These are phyloP conservation scores for Citrus hindsii DNA, from an alignment of 345 rosid species.

Conservation along the genomic window DNA sequence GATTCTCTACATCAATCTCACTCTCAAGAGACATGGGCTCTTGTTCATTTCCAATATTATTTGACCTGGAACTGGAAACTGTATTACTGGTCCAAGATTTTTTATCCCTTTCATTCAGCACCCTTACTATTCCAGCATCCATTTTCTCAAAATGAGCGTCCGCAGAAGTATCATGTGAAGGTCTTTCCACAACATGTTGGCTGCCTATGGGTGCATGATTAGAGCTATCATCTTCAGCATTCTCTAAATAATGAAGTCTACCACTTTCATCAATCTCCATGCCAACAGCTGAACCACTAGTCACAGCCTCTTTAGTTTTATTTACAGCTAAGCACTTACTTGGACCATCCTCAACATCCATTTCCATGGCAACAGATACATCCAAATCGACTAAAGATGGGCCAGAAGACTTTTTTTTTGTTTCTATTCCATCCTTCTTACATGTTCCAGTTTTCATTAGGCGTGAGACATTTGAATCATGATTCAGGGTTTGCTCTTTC, in stretches of 20 bases:
- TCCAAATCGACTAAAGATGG: slow-evolving; percentile 15
- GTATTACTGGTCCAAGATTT: slow-evolving; percentile 4
- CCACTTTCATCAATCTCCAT: slow-evolving; percentile 25
- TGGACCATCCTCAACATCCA: slow-evolving; percentile 23
- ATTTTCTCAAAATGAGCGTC: slow-evolving; percentile 2
- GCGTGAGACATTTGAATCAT: slow-evolving; percentile 10
- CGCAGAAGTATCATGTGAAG: slow-evolving; percentile 15
- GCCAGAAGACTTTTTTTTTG: neutral
- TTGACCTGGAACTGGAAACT: slow-evolving; percentile 28
- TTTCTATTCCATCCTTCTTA: slow-evolving; percentile 8
- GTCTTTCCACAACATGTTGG: slow-evolving; percentile 10
- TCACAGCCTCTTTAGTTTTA: slow-evolving; percentile 9
- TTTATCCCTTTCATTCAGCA: neutral
- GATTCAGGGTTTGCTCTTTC: slow-evolving; percentile 39
- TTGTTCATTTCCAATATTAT: slow-evolving; percentile 27
- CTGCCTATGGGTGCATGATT: neutral
- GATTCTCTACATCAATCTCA: slow-evolving; percentile 82
- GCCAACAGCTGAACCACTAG: slow-evolving; percentile 12
- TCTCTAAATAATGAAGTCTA: slow-evolving; percentile 5
- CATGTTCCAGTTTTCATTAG: slow-evolving; percentile 19
- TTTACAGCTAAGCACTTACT: slow-evolving; percentile 9
- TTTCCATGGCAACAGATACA: slow-evolving; percentile 23
- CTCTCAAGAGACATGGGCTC: slow-evolving; percentile 47
- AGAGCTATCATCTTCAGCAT: slow-evolving; percentile 11
- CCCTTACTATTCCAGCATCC: slow-evolving; percentile 10